These are phyloP conservation scores for Chrysopogon serrulatus DNA, from an alignment of 176 grass and related monocot species.

Conservation along the genomic window DNA sequence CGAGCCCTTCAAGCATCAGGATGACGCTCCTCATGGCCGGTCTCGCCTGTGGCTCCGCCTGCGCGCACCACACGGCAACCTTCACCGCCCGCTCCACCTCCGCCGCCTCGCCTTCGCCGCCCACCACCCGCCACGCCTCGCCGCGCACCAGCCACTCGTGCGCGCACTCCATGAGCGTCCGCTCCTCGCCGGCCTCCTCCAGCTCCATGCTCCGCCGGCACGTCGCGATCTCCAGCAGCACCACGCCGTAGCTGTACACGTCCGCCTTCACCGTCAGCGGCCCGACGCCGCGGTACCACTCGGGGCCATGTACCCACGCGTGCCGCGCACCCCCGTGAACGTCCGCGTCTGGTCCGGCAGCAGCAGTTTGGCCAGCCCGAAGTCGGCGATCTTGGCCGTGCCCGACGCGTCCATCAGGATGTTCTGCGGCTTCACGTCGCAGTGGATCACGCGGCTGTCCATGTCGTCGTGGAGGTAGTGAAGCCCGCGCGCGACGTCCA, in stretches of 20 bases:
- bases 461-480: too few species aligned
- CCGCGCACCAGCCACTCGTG: slow-evolving; percentile 18
- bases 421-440: too few species aligned
- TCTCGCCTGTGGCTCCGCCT: slow-evolving; percentile 18
- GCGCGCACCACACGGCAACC: slow-evolving; percentile 39
- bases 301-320: slow-evolving; percentile 37
- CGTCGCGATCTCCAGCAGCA: slow-evolving; percentile 43
- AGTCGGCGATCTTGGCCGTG: too few species aligned
- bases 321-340: slow-evolving; percentile 45
- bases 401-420: too few species aligned
- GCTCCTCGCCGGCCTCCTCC: slow-evolving; percentile 16
- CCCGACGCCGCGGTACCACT: slow-evolving; percentile 31
- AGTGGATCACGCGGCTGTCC: too few species aligned
- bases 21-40: slow-evolving; percentile 35
- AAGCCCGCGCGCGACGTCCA: too few species aligned
- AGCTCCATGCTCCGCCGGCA: slow-evolving; percentile 41
- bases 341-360: slow-evolving; percentile 27
- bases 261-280: slow-evolving; percentile 40
- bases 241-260: slow-evolving; percentile 61
- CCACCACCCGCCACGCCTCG: neutral
- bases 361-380: slow-evolving; percentile 48
- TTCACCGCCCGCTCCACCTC: slow-evolving; percentile 2
- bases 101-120: neutral
- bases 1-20: slow-evolving; percentile 30
- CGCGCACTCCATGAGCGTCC: slow-evolving; percentile 19